Evolutionary conservation across 495 filamentous ascomycete genomes (phyloP), one percentile per base, ranked within the genome.

Genomic region (Aspergillus indologenus): DNA sequence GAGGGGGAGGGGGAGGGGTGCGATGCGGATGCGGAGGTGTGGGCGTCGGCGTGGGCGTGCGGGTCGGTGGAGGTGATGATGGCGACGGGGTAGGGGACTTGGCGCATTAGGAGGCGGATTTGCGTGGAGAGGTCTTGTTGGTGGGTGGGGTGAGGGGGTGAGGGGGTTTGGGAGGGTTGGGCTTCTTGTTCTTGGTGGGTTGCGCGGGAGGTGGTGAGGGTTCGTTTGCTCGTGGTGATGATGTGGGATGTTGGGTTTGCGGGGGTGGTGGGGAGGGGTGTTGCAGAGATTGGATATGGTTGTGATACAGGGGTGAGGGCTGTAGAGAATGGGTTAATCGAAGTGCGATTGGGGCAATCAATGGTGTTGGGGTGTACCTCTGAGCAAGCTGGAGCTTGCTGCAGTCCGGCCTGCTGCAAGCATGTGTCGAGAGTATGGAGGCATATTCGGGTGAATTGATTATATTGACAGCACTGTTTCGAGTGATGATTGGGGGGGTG

Each of bases 41-140:
- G 34, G 11, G 3, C 45, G 26, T 68, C 57, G 45, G 60, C 24
- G 18, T 54, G 53, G 20, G 63, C 65, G 52, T 57, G 49, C 43
- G 68, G 60, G 8, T 71, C 70, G 53, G 71, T 75, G 59, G 70
- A 61, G 31, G 87, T 91, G 64, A 90, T 83, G 67, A 91, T 83
- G 47, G 88, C 88, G 58, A 91, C 89, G 14, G 89, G 81, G 71
- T 90, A 85, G 1, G 88, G 81, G 19, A 92, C 77, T 45, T 76
- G 77, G 53, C 89, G 88, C 86, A 91, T 90, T 31, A 88, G 68
- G 19, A 76, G 69, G 34, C 85, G 86, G 61, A 90, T 74, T 62
- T 73, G 63, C 44, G 71, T 57, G 57, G 71, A 66, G 20, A 61
- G 56, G 31, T 53, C 20, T 53, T 58, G 53, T 50, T 51, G 19